A percentile compares a stretch with the other conserved stretches of the same genome.
Evolutionary conservation across 2,329 filamentous ascomycete genomes (phyloP).

Genomic region (Camillea tinctor): DNA sequence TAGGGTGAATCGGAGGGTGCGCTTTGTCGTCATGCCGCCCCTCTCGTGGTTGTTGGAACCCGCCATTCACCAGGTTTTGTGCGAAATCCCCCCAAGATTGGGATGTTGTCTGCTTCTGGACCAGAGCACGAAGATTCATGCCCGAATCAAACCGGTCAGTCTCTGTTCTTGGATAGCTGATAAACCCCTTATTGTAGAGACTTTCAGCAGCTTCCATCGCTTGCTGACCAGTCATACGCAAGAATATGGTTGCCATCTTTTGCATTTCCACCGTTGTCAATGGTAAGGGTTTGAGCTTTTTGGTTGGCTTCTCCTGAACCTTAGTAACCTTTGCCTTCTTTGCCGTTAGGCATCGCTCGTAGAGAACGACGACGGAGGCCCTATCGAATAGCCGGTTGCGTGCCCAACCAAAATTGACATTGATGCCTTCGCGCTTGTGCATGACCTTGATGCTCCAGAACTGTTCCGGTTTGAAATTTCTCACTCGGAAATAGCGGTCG

Average conservation of each 20-base stretch:
- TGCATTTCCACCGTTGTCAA: slow-evolving; percentile 95
- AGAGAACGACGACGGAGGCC: slow-evolving; percentile 74
- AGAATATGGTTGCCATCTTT: slow-evolving; percentile 86
- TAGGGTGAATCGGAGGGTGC: slow-evolving; percentile 94
- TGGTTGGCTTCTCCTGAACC: slow-evolving; percentile 86
- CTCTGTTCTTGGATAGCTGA: slow-evolving; percentile 96
- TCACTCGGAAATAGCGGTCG: slow-evolving; percentile 89
- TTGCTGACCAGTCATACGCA: slow-evolving; percentile 86
- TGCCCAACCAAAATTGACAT: slow-evolving; percentile 82
- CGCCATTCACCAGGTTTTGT: slow-evolving; percentile 69
- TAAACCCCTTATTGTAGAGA: slow-evolving; percentile 91
- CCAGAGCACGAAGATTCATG: slow-evolving; percentile 77
- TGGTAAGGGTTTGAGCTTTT: slow-evolving; percentile 90
- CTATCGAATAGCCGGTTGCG: slow-evolving; percentile 85
- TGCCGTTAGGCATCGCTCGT: slow-evolving; percentile 78
- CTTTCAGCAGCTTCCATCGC: slow-evolving; percentile 87
- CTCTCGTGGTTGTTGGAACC: slow-evolving; percentile 76
- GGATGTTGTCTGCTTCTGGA: slow-evolving; percentile 81
- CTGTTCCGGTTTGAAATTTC: slow-evolving; percentile 86
- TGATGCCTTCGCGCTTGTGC: slow-evolving; percentile 73
- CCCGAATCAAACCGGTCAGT: slow-evolving; percentile 92
- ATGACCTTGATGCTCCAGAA: slow-evolving; percentile 92
- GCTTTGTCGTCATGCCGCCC: slow-evolving; percentile 94
- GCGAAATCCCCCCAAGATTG: slow-evolving; percentile 78
- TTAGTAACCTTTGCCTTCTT: slow-evolving; percentile 78